phyloP scores from a whole-genome alignment of 352 stramenopile species.

The Globisporangium paroecandrum region DNA sequence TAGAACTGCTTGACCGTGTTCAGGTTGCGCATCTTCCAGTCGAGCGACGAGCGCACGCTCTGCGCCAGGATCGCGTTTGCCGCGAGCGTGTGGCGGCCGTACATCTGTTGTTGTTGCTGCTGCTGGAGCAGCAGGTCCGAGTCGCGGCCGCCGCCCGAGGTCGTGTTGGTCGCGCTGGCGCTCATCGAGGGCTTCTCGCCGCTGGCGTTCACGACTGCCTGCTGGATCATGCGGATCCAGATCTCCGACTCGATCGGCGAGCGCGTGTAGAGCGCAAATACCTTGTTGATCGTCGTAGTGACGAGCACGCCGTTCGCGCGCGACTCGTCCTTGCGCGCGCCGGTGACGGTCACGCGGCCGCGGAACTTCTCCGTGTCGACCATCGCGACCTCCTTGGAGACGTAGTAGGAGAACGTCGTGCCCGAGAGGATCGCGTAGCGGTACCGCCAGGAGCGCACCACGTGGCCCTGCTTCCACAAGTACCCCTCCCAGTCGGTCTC shows the following conservation, averaged over 20 bases:
- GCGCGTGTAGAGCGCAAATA: constrained; percentile 83
- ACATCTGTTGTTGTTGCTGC: constrained; percentile 22
- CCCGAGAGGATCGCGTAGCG: constrained; percentile 80
- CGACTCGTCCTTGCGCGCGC: constrained; percentile 55
- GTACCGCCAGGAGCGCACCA: constrained; percentile 83
- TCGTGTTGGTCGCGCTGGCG: constrained; percentile 43
- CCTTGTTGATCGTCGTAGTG: constrained; percentile 84
- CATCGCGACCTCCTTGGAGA: constrained; percentile 76
- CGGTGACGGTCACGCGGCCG: constrained; percentile 75
- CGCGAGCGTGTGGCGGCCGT: constrained; percentile 24
- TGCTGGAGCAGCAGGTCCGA: constrained; percentile 38
- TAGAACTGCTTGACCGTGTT: constrained; percentile 85
- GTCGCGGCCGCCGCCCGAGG: constrained; percentile 30
- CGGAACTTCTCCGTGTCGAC: constrained; percentile 82
- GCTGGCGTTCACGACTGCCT: constrained; percentile 56
- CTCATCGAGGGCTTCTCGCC: constrained; percentile 50
- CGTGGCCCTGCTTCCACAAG: constrained; percentile 85
- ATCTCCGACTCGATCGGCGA: constrained; percentile 78
- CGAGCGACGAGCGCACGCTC: constrained; percentile 68
- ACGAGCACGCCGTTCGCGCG: constrained; percentile 78
- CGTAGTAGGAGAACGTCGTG: constrained; percentile 80
- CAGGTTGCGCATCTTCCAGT: constrained; percentile 85
- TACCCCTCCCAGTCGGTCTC: constrained; percentile 89
- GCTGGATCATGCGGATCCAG: constrained; percentile 83
- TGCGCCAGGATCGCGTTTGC: constrained; percentile 35